Conservation (phyloP, 106 monocot genomes). For the Xerophyta viscosa region DNA sequence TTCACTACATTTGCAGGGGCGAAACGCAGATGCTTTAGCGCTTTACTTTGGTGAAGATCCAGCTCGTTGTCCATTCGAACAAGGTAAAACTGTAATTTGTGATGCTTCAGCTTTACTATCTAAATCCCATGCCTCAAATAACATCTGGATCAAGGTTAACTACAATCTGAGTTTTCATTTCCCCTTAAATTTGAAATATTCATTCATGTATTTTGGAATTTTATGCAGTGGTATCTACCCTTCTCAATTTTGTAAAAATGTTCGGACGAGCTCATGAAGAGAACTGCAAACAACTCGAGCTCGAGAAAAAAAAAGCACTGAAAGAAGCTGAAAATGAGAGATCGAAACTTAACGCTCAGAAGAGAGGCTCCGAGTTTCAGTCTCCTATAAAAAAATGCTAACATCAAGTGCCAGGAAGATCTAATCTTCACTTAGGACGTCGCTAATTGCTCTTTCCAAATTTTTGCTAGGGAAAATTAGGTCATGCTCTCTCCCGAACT, state of each 20-base stretch:
- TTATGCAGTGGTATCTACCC: constrained; percentile 45
- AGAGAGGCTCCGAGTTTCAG: constrained; percentile 10
- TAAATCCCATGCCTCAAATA: no score
- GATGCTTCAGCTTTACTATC: no score
- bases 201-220: background rate
- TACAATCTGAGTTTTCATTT: background rate
- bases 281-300: constrained; percentile 54
- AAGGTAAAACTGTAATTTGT: constrained; percentile 72
- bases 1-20: constrained; percentile 42
- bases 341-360: constrained; percentile 19
- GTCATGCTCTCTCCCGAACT: no score
- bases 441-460: no score
- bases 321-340: constrained; percentile 55
- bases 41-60: constrained; percentile 92
- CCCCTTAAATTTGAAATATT: background rate
- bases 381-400: constrained; percentile 11
- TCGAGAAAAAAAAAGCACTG: constrained; percentile 54
- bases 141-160: background rate
- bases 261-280: constrained; percentile 51
- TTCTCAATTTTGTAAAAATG: constrained; percentile 46
- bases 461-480: no score
- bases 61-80: constrained; percentile 70
- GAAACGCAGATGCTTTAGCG: constrained; percentile 78
- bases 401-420: no score
- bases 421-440: no score